Base-by-base conservation (phyloP, 345 rosid genomes). In the Erucastrum elatum region DNA sequence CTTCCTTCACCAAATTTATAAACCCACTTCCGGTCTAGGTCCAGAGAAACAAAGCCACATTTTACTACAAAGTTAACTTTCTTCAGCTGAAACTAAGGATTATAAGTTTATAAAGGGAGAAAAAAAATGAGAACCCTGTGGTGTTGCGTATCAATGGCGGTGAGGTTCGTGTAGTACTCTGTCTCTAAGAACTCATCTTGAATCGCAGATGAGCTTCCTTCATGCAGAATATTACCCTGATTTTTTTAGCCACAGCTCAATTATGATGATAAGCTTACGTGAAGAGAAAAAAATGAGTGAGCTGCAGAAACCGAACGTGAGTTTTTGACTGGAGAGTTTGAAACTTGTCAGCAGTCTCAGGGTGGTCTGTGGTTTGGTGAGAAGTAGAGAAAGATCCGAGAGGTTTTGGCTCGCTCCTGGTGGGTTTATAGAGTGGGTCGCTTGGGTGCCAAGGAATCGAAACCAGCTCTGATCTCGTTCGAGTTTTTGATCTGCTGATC, bases 11-110 rank as follows among this genome's bases (percentile, higher is more conserved):
- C 61, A 73, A 85, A 76, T 78, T 78, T 9, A 91, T 91, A 76
- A 90, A 91, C 30, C 97, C 97, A 72, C 78, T 90, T 78, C 92
- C 93, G 0, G 92, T 88, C 97, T 90, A 81, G 27, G 58, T 16
- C 58, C 10, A 69, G 15, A 77, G 13, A n/a, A 75, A 72, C 21
- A 75, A 56, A 77, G 64, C 34, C 63, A 74, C 25, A 10, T 59
- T 59, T 55, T 25, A 15, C 11, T 26, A 44, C 3, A 39, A 15
- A 33, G 11, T 2, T 58, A 4, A 72, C 27, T 33, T 8, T 68
- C 6, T 13, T 60, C 29, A 3, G 2, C 27, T 41, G 60, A 16
- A 8, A 58, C 33, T 13, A n/a, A 39, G 17, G 51, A 1, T 13
- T 12, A 46, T 15, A 77, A 4, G 30, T 46, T 56, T 26, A 34